phyloP scores from a whole-genome alignment of 78 protist genomes.

The Anaeramoeba ignava region DNA sequence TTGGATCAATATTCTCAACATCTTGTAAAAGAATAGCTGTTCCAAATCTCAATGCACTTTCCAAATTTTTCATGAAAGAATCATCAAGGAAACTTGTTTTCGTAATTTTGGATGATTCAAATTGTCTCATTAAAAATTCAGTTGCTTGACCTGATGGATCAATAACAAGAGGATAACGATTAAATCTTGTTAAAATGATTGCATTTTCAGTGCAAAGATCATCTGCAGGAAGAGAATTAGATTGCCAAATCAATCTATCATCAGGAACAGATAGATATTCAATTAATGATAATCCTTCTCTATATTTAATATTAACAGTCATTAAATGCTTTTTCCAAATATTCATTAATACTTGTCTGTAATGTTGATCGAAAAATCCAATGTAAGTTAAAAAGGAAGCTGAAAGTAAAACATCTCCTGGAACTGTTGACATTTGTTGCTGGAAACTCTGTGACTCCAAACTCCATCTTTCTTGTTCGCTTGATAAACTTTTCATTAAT shows the following conservation, averaged over 20 bases:
- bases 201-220: constrained; percentile 88
- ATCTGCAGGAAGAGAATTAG: constrained; percentile 79
- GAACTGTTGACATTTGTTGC: background rate
- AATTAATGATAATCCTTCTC: constrained; percentile 27
- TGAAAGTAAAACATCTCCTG: background rate
- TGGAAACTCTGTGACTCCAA: background rate
- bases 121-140: constrained; percentile 55
- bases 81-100: constrained; percentile 9
- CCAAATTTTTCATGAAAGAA: constrained; percentile 36
- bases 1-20: constrained; percentile 87
- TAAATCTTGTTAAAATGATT: constrained; percentile 69
- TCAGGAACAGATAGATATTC: constrained; percentile 66
- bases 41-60: constrained; percentile 41
- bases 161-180: constrained; percentile 89
- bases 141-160: constrained; percentile 93
- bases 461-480: background rate
- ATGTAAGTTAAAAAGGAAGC: constrained; percentile 4
- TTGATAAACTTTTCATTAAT: background rate
- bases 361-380: constrained; percentile 69
- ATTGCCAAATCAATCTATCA: constrained; percentile 51
- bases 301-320: background rate
- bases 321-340: background rate
- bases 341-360: constrained; percentile 17
- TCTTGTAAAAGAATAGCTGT: constrained; percentile 81
- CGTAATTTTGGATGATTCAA: constrained; percentile 31